These are phyloP conservation scores for Paspalum vaginatum DNA, from an alignment of 176 grass and related monocot genomes.

Conservation along the genomic window DNA sequence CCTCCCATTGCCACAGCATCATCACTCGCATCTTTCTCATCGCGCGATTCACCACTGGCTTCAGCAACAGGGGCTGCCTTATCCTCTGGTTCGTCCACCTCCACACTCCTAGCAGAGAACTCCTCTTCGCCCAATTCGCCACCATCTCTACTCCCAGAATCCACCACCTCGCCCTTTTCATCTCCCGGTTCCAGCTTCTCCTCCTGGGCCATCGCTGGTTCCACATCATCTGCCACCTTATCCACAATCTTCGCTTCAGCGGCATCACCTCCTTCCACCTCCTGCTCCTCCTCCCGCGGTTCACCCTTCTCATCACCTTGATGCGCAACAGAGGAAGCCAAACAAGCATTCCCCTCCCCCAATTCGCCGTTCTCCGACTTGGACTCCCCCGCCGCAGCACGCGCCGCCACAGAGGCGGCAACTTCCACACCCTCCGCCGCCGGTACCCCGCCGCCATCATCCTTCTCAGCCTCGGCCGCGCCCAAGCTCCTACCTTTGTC, in stretches of 20 bases:
- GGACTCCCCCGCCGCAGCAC: not conserved
- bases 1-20: not conserved
- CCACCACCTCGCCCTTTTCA: constrained; percentile 5
- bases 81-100: not conserved
- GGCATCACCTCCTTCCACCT: not conserved
- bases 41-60: constrained; percentile 34
- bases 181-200: constrained; percentile 14
- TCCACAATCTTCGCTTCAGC: not conserved
- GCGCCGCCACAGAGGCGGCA: not conserved
- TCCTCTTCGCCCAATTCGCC: not conserved
- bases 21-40: constrained; percentile 1
- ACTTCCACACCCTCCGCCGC: not conserved
- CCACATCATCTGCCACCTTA: not conserved
- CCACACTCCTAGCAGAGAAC: not conserved
- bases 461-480: not conserved
- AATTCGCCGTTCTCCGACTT: constrained; percentile 33
- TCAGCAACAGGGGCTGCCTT: constrained; percentile 10
- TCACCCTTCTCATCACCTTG: constrained; percentile 32
- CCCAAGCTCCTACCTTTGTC: not conserved
- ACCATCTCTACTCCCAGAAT: constrained; percentile 12
- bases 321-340: not conserved
- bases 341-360: constrained; percentile 28
- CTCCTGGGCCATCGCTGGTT: not conserved
- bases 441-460: not conserved
- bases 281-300: not conserved